Conservation (phyloP, 495 filamentous ascomycete genomes). For the Aspergillus steynii region DNA sequence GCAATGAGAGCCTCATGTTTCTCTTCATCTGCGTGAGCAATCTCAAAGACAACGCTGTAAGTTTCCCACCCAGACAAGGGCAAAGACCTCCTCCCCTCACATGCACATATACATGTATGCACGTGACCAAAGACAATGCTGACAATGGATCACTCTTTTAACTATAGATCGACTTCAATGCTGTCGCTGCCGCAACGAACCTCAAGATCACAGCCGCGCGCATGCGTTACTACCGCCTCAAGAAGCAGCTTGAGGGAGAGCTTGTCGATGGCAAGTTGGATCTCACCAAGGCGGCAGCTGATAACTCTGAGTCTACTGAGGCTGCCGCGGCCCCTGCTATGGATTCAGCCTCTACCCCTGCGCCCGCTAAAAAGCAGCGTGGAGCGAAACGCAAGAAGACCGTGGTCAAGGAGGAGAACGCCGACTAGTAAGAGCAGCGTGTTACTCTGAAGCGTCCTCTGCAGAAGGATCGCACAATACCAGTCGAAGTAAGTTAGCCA, state of each 20-base stretch:
- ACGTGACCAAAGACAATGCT: not conserved
- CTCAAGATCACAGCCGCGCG: conserved; percentile 39
- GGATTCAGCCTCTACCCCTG: not conserved
- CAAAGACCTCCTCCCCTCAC: not conserved
- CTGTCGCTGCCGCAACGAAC: conserved; percentile 29
- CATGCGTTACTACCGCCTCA: conserved; percentile 38
- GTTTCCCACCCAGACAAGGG: conserved; percentile 8
- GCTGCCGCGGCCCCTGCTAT: not conserved
- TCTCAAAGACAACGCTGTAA: conserved; percentile 32
- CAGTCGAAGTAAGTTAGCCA: not conserved
- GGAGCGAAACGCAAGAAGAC: conserved; percentile 1
- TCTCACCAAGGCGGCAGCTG: not conserved
- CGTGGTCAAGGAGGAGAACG: not conserved
- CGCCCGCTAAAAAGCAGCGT: not conserved
- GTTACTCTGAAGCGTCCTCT: not conserved
- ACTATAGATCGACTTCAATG: conserved; percentile 37
- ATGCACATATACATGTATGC: not conserved
- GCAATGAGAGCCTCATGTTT: conserved; percentile 35
- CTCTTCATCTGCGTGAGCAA: conserved; percentile 40
- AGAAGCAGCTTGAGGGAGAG: conserved; percentile 29
- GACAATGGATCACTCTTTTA: not conserved
- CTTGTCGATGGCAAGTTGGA: conserved; percentile 16
- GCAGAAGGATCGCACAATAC: not conserved
- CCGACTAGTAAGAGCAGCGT: not conserved
- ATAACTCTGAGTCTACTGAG: not conserved